These are phyloP conservation scores for Hypocrella siamensis DNA, from an alignment of 2,329 filamentous ascomycete genomes.

Conservation along the genomic window DNA sequence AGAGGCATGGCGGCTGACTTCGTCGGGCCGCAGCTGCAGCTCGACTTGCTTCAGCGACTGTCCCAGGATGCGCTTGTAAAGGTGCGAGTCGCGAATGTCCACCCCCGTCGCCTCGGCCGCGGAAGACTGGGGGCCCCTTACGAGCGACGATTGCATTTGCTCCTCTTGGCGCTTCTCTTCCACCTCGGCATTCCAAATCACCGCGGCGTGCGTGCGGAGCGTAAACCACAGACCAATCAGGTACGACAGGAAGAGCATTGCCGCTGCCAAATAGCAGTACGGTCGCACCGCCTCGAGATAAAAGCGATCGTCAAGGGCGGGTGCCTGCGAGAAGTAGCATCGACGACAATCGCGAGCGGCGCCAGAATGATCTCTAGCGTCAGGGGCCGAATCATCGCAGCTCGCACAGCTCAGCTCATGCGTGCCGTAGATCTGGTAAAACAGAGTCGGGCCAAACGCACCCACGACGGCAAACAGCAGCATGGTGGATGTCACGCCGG, in stretches of 20 bases:
- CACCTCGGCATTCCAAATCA: conserved; percentile 83
- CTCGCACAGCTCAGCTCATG: conserved; percentile 82
- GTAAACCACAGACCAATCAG: conserved; percentile 92
- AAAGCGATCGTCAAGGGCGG: conserved; percentile 73
- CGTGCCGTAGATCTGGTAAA: conserved; percentile 97
- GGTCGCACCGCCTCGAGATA: conserved; percentile 82
- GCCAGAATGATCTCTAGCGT: conserved; percentile 16
- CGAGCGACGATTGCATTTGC: conserved; percentile 16
- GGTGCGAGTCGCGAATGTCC: conserved; percentile 71
- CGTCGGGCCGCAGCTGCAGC: conserved; percentile 37
- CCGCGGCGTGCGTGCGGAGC: conserved; percentile 82
- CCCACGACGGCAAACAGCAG: conserved; percentile 89
- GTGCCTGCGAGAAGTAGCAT: conserved; percentile 84
- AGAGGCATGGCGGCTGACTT: conserved; percentile 24
- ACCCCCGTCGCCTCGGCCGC: conserved; percentile 33
- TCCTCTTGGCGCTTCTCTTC: conserved; percentile 61
- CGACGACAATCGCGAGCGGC: conserved; percentile 64
- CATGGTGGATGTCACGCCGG: conserved; percentile 96
- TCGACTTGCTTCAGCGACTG: conserved; percentile 80
- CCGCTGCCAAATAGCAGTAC: conserved; percentile 79
- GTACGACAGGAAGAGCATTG: conserved; percentile 81
- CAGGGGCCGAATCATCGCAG: conserved; percentile 30
- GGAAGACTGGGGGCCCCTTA: conserved; percentile 20
- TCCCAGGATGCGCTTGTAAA: conserved; percentile 87
- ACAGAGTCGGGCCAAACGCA: conserved; percentile 87